Conservation (phyloP, 495 filamentous ascomycete genomes). For the Hypoxylon crocopeplum region DNA sequence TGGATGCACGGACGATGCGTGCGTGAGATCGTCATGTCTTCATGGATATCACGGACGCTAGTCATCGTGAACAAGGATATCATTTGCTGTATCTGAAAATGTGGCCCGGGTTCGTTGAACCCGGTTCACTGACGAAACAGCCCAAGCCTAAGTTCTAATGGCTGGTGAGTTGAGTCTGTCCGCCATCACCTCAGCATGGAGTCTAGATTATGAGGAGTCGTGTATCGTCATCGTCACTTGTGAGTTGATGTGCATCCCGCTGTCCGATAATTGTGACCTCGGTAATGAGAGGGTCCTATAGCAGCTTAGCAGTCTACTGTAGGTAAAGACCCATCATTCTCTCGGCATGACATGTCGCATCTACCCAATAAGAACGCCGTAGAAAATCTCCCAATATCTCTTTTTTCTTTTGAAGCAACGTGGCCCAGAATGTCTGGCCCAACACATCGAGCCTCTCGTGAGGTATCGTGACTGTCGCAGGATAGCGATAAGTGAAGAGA, state of each 20-base stretch:
- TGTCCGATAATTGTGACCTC: no score
- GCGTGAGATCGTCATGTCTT: constrained; percentile 30
- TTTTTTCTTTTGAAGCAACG: no score
- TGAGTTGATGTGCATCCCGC: no score
- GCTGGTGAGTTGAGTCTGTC: no score
- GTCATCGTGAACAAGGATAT: constrained; percentile 20
- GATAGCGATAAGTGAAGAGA: constrained; percentile 10
- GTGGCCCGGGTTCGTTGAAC: no score
- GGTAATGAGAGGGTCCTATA: neutral
- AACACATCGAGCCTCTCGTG: constrained; percentile 6
- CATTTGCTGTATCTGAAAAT: constrained; percentile 9
- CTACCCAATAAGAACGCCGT: neutral
- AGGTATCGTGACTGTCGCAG: constrained; percentile 7
- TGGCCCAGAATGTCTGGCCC: neutral
- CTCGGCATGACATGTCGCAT: neutral
- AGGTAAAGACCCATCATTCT: neutral
- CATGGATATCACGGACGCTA: constrained; percentile 27
- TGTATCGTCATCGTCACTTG: no score
- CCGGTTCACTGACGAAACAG: constrained; percentile 6
- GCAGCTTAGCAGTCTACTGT: neutral
- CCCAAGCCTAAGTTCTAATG: no score
- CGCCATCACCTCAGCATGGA: no score
- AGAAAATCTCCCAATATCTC: neutral
- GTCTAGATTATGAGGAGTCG: no score
- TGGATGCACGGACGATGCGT: constrained; percentile 23